phyloP scores from a whole-genome alignment of 176 grass and related monocot species.

The Pharus latifolius region DNA sequence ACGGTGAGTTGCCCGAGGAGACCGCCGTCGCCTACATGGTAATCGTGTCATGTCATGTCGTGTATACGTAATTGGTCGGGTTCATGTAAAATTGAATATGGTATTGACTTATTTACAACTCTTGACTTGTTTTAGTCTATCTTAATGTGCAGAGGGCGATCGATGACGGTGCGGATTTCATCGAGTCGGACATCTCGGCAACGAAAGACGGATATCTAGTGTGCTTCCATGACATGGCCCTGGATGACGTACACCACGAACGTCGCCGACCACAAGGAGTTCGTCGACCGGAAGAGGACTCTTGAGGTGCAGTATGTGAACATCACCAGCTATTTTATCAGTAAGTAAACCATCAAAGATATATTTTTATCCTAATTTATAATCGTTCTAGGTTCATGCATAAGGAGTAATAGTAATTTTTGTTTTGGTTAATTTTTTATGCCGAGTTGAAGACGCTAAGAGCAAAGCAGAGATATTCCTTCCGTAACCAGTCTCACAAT shows the following conservation, averaged over 20 bases:
- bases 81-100: too few relatives aligned
- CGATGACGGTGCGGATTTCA: slow-evolving; percentile 53
- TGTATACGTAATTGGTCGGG: too few relatives aligned
- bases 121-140: too few relatives aligned
- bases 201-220: slow-evolving; percentile 46
- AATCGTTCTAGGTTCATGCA: too few relatives aligned
- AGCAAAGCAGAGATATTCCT: slow-evolving; percentile 30
- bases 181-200: slow-evolving; percentile 37
- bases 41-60: too few relatives aligned
- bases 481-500: slow-evolving; percentile 33
- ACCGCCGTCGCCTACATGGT: slow-evolving; percentile 36
- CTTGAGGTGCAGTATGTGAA: slow-evolving; percentile 40
- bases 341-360: slow-evolving; percentile 4
- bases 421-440: too few relatives aligned
- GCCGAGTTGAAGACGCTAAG: slow-evolving; percentile 42
- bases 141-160: slow-evolving; percentile 21
- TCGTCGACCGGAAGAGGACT: slow-evolving; percentile 22
- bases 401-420: too few relatives aligned
- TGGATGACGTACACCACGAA: slow-evolving; percentile 38
- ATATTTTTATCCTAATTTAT: too few relatives aligned
- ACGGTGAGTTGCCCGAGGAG: slow-evolving; percentile 48
- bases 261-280: slow-evolving; percentile 35
- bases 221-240: slow-evolving; percentile 45
- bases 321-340: slow-evolving; percentile 35
- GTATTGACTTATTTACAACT: too few relatives aligned